Base-by-base conservation (phyloP, 2,329 filamentous ascomycete species). In the Cladophialophora chaetospira region DNA sequence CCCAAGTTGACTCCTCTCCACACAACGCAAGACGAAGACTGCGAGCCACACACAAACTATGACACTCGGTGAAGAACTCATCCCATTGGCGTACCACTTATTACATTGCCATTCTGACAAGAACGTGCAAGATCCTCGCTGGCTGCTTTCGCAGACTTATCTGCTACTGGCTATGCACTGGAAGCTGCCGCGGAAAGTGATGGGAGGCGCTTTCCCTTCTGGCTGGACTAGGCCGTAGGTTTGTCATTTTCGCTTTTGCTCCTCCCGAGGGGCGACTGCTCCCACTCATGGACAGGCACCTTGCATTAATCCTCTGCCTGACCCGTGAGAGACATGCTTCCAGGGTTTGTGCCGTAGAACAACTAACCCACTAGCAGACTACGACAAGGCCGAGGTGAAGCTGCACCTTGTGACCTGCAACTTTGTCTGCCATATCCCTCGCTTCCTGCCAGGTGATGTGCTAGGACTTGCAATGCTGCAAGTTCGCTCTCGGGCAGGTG, bases 1-100 rank as follows among this genome's bases (percentile, higher is more conserved):
- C 33, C 17, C 53, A 54, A 48, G 50, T 43, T 23, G 17, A 17
- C 31, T n/a, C n/a, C 47, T 45, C 55, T 52, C 58, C 58, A 55
- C 53, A 45, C 26, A n/a, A 38, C 31, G 25, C 50, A n/a, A n/a
- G n/a, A n/a, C n/a, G n/a, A 17, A n/a, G 10, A 10, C 9, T 44
- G 19, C 23, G 42, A 44, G 23, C 42, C 40, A 44, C 40, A 44
- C n/a, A n/a, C n/a, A n/a, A n/a, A 23, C 28, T 33, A 26, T 50
- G 51, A 55, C 44, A 51, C 15, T 21, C 46, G 42, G 11, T 23
- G 25, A 47, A 38, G 49, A 36, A 55, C 48, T 52, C 42, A 43
- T 45, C 29, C 51, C 26, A 55, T 46, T 55, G 56, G 51, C 44
- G 36, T 38, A 57, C 26, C 35, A 45, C 4, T 28, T 21, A 23